Percentiles rank a stretch among this genome's conserved stretches.
Evolutionary conservation across 2,329 filamentous ascomycete genomes (phyloP).

Genomic region (Ceratocystis destructans): DNA sequence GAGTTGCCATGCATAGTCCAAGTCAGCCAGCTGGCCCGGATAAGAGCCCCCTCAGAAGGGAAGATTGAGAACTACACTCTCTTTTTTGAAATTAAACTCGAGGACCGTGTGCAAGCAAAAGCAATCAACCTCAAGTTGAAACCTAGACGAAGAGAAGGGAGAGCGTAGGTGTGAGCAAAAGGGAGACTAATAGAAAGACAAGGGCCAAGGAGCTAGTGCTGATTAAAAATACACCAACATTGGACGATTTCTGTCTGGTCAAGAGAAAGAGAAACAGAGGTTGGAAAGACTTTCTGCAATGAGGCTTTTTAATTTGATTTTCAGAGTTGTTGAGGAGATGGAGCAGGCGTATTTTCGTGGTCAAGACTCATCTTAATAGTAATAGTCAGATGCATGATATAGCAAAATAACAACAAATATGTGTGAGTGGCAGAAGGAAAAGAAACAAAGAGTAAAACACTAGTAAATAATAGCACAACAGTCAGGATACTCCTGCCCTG

Average conservation of each 20-base stretch:
- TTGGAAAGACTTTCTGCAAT: not conserved
- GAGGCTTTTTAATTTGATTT: not conserved
- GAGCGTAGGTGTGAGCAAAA: not conserved
- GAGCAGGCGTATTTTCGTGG: too few species aligned
- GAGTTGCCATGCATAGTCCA: too few species aligned
- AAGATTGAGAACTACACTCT: not conserved
- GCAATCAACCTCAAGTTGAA: not conserved
- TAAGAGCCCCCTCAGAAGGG: too few species aligned
- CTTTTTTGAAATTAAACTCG: not conserved
- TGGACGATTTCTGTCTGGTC: not conserved
- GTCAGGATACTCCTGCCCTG: too few species aligned
- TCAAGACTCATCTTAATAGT: too few species aligned
- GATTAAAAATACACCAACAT: not conserved
- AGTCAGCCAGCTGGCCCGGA: too few species aligned
- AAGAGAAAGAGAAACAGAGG: not conserved
- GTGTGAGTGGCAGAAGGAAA: too few species aligned
- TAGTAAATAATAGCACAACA: too few species aligned
- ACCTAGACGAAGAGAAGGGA: not conserved
- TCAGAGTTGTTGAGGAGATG: not conserved
- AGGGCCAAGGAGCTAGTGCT: not conserved
- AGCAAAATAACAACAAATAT: too few species aligned
- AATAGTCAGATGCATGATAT: too few species aligned
- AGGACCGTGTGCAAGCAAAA: not conserved
- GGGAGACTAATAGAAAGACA: not conserved
- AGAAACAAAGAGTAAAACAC: too few species aligned